phyloP scores from a whole-genome alignment of 371 early-diverging fungal genomes.

The Mortierella sp. region DNA sequence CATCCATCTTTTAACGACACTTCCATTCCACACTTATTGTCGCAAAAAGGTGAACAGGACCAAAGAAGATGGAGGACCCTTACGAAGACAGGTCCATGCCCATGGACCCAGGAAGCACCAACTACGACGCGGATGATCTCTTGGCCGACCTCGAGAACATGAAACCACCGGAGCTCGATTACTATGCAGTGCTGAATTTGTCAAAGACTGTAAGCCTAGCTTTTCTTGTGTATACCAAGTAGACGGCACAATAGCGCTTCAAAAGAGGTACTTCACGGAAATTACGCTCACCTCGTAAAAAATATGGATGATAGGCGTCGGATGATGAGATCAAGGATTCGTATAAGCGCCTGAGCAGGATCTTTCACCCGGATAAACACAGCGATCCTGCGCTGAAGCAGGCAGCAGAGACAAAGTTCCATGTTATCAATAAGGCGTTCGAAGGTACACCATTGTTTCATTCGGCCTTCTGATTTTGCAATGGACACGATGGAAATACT shows the following conservation, averaged over 20 bases:
- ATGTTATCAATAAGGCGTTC: constrained; percentile 87
- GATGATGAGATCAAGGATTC: constrained; percentile 89
- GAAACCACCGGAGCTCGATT: constrained; percentile 69
- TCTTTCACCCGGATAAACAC: constrained; percentile 94
- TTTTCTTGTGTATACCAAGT: too few species aligned
- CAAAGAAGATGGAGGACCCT: constrained; percentile 58
- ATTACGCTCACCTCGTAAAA: background rate
- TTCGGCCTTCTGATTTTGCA: background rate
- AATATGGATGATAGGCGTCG: constrained; percentile 67
- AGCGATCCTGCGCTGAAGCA: constrained; percentile 60
- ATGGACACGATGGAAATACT: background rate
- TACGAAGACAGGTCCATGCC: constrained; percentile 61
- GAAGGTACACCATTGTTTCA: constrained; percentile 66
- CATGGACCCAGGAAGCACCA: constrained; percentile 26
- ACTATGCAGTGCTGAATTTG: constrained; percentile 88
- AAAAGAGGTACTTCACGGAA: background rate
- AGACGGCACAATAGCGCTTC: background rate
- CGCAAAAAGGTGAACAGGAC: too few species aligned
- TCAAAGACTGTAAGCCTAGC: constrained; percentile 69
- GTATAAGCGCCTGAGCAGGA: constrained; percentile 83
- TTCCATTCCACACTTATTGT: too few species aligned
- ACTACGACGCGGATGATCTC: constrained; percentile 55
- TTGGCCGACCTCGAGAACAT: constrained; percentile 61
- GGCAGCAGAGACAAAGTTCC: constrained; percentile 83
- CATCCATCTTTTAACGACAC: too few species aligned